These are phyloP conservation scores for Basipetospora chlamydospora DNA, from an alignment of 2,329 filamentous ascomycete species.

Conservation along the genomic window DNA sequence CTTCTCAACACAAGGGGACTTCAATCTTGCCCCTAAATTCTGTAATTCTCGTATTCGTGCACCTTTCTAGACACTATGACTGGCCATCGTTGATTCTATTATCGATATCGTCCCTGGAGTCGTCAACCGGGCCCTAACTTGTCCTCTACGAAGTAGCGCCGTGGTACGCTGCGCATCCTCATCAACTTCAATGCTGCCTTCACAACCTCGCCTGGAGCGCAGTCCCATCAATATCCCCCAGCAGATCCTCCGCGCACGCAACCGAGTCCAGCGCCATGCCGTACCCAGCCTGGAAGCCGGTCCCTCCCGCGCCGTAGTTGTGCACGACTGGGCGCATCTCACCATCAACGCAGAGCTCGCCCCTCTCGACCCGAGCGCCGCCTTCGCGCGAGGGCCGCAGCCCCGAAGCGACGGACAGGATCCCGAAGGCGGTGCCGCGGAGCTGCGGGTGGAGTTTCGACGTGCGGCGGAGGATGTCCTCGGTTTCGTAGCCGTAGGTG, in stretches of 20 bases:
- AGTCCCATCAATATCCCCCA: constrained; percentile 6
- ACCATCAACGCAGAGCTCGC: constrained; percentile 14
- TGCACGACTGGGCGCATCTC: constrained; percentile 18
- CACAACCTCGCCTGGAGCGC: background rate
- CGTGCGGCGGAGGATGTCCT: constrained; percentile 22
- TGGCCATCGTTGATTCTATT: too few relatives aligned
- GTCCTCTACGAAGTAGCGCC: too few relatives aligned
- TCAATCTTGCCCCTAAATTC: too few relatives aligned
- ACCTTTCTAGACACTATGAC: too few relatives aligned
- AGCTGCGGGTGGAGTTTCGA: constrained; percentile 17
- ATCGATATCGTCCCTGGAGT: too few relatives aligned
- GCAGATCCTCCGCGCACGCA: constrained; percentile 13
- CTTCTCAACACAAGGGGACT: too few relatives aligned
- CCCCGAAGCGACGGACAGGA: constrained; percentile 19
- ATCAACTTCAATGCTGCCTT: too few relatives aligned
- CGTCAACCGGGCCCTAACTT: too few relatives aligned
- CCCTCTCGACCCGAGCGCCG: constrained; percentile 28
- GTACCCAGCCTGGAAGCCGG: constrained; percentile 28
- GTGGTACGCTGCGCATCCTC: too few relatives aligned
- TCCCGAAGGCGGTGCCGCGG: constrained; percentile 11
- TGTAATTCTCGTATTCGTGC: too few relatives aligned
- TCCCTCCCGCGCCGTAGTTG: constrained; percentile 30
- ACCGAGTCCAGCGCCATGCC: constrained; percentile 24
- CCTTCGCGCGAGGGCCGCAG: constrained; percentile 23
- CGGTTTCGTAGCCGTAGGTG: constrained; percentile 21